Base-by-base conservation (phyloP, 768 basidiomycete species). In the Hygrophoropsis aurantiaca region DNA sequence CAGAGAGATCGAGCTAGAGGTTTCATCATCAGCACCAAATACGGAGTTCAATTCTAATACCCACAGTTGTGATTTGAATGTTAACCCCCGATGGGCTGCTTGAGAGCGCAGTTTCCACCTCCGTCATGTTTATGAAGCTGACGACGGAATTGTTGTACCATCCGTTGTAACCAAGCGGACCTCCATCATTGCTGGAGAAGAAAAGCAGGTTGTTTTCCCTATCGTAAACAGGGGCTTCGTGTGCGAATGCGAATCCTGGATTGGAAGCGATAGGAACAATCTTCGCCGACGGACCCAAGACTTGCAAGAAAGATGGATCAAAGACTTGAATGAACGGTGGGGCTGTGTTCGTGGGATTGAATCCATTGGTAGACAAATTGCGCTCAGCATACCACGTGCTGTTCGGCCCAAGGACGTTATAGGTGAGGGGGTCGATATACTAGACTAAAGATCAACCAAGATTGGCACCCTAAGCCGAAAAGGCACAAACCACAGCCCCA, bases 151-250 rank as follows among this genome's bases (percentile, higher is more conserved):
- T 86, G 49, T 82, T 75, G 52, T 85, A 62, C 41, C 83, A 61
- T 51, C 82, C 82, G 41, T 78, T 85, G 57, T 77, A 74, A 6
- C 85, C 85, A 2, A 84, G 70, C 24, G 77, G 45, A 2, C 84
- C 85, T 5, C 87, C 86, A 46, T 78, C 80, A 50, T 82, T 87
- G 63, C 82, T 84, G 5, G 78, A 73, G 57, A 91, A 91, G 68
- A 81, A 84, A 2, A 91, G 71, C 52, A 84, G 80, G 55, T 89
- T 78, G n/a, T 81, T 83, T n/a, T 71, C 74, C 5, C 81, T 66
- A 25, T 79, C 68, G 62, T 81, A 88, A 2, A 90, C 71, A 0
- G 86, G 85, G 2, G 85, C 89, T 65, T 92, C 90, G 58, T 91
- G 88, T 15, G 87, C 87, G 51, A 88, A 81, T 3, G 83, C 83